Base-by-base conservation (phyloP, 2,329 filamentous ascomycete genomes). In the Ascochyta fabae region DNA sequence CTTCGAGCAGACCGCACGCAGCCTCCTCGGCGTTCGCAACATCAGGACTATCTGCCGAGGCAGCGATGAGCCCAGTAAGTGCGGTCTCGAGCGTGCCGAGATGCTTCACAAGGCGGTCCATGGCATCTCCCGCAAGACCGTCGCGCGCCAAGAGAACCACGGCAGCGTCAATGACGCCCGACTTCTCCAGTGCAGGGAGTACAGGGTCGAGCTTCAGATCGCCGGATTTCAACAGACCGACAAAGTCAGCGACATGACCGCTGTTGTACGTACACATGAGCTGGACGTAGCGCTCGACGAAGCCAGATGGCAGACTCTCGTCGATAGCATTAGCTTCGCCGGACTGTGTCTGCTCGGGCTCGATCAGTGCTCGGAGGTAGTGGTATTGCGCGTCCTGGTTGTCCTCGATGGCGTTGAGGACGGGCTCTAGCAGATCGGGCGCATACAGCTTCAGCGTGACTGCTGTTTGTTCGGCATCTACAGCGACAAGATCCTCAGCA, bases 221-320 rank as follows among this genome's bases (percentile, higher is more conserved):
- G 10, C 89, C 87, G 3, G 88, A 87, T 64, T 92, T 90, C 2
- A 96, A 81, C 1, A 85, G 73, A 34, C 89, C 87, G 26, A 98
- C 85, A 72, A 95, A 99, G 51, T 92, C 88, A 3, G 91, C 90
- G 2, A 99, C 94, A 66, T 93, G 91, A 0, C 83, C 78, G 3
- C 92, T 86, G 56, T 96, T 86, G 72, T 92, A 96, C 53, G 81
- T 85, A 77, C 96, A 99, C 88, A 98, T 93, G 23, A 99, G 84
- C 65, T 90, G 89, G 4, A 98, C 88, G 74, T 98, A 98, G 51
- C 84, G 84, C 74, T 98, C 95, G 6, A 89, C 80, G 63, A 97
- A 87, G 31, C 84, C 83, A 38, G 84, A 85, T 48, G 72, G 68
- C 53, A 73, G 36, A 6, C 67, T 64, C 44, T 74, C 61, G 35